Conservation (phyloP, 768 basidiomycete species). For the Fomitopsis pulvina region DNA sequence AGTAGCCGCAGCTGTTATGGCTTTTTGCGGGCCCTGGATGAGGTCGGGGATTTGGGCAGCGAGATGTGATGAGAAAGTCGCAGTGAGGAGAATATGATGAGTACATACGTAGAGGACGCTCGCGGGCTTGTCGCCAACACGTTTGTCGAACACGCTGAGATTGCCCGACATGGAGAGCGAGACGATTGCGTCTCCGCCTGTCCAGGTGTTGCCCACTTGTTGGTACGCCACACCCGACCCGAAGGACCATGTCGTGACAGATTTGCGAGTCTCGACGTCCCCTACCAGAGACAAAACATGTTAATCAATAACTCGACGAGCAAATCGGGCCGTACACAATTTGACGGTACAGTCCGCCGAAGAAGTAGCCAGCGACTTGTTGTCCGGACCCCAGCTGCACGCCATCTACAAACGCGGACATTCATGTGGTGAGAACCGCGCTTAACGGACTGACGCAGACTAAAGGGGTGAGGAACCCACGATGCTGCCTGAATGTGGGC, state of each 20-base stretch:
- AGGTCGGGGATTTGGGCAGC: background rate
- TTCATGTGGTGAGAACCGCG: background rate
- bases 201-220: slow-evolving; percentile 89
- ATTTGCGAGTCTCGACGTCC: slow-evolving; percentile 74
- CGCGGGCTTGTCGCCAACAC: slow-evolving; percentile 53
- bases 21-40: slow-evolving; percentile 72
- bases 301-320: background rate
- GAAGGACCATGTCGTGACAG: slow-evolving; percentile 60
- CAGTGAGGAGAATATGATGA: background rate
- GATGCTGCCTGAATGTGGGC: slow-evolving; percentile 67
- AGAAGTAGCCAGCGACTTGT: slow-evolving; percentile 68
- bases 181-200: slow-evolving; percentile 58
- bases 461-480: slow-evolving; percentile 36
- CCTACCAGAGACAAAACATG: too few relatives aligned
- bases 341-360: slow-evolving; percentile 86
- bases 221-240: slow-evolving; percentile 74
- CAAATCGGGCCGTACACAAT: slow-evolving; percentile 50
- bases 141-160: slow-evolving; percentile 76
- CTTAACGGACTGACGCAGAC: background rate
- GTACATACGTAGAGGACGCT: slow-evolving; percentile 52
- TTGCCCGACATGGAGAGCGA: slow-evolving; percentile 81
- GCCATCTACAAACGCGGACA: too few relatives aligned
- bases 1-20: slow-evolving; percentile 60
- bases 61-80: background rate
- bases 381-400: slow-evolving; percentile 75